Conservation (phyloP, 768 basidiomycete species). For the Dioszegia hungarica region DNA sequence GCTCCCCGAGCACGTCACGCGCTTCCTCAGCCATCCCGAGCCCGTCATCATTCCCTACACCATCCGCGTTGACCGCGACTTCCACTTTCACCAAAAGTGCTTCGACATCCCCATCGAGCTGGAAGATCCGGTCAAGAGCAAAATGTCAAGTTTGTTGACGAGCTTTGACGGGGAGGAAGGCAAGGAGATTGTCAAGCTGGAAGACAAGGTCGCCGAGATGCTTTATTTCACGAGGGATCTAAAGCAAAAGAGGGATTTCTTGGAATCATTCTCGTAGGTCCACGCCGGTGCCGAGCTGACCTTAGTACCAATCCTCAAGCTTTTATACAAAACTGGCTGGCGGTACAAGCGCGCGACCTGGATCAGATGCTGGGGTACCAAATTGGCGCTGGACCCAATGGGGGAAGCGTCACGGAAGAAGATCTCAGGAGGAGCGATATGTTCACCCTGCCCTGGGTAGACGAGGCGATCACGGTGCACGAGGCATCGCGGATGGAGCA, state of each 20-base stretch:
- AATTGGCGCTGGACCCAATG: slow-evolving; percentile 54
- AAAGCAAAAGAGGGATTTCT: slow-evolving; percentile 78
- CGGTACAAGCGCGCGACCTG: slow-evolving; percentile 84
- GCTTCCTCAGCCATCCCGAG: slow-evolving; percentile 68
- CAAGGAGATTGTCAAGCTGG: slow-evolving; percentile 65
- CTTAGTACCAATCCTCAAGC: slow-evolving; percentile 55
- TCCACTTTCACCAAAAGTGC: slow-evolving; percentile 58
- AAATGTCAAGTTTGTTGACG: slow-evolving; percentile 65
- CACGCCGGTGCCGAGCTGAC: neutral
- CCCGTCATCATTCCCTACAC: slow-evolving; percentile 73
- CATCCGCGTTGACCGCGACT: slow-evolving; percentile 55
- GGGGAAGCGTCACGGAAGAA: slow-evolving; percentile 65
- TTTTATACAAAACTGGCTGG: slow-evolving; percentile 86
- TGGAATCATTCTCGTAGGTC: slow-evolving; percentile 65
- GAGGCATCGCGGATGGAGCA: slow-evolving; percentile 66
- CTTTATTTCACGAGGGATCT: slow-evolving; percentile 82
- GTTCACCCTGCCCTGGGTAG: slow-evolving; percentile 86
- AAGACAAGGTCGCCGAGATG: slow-evolving; percentile 84
- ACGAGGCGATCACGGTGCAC: slow-evolving; percentile 74
- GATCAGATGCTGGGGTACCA: slow-evolving; percentile 79
- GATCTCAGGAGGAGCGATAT: slow-evolving; percentile 83
- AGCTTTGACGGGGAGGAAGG: slow-evolving; percentile 66
- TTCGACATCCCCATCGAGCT: slow-evolving; percentile 86
- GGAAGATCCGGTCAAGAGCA: slow-evolving; percentile 71
- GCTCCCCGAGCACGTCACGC: slow-evolving; percentile 78